Conservation (phyloP, 495 filamentous ascomycete genomes). For the Neurospora sp. region DNA sequence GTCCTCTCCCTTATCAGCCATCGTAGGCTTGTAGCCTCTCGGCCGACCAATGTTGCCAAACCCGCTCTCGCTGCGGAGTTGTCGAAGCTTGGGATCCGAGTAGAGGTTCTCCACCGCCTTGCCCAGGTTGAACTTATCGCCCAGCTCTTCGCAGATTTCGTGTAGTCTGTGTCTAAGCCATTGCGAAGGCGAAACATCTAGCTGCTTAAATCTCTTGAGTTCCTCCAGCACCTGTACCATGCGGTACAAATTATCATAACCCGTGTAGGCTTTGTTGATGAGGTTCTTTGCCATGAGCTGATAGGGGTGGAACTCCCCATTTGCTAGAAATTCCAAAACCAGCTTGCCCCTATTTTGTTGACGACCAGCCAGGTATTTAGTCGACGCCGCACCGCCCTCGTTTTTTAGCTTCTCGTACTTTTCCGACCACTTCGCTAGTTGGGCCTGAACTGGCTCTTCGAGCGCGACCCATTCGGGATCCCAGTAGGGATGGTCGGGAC, state of each 20-base stretch:
- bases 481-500: conserved; percentile 34
- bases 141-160: conserved; percentile 25
- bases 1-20: conserved; percentile 1
- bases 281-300: conserved; percentile 35
- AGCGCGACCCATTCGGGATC: conserved; percentile 32
- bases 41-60: conserved; percentile 39
- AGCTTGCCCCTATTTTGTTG: conserved; percentile 37
- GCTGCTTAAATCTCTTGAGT: conserved; percentile 30
- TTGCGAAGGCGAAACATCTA: conserved; percentile 34
- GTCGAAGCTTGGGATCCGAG: conserved; percentile 32
- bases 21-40: conserved; percentile 22
- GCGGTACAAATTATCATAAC: conserved; percentile 40
- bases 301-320: conserved; percentile 37
- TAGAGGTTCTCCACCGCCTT: conserved; percentile 32
- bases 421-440: conserved; percentile 27
- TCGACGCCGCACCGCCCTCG: conserved; percentile 16
- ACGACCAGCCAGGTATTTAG: conserved; percentile 33
- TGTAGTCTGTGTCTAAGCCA: conserved; percentile 40
- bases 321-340: conserved; percentile 31
- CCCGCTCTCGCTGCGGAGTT: conserved; percentile 31
- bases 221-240: conserved; percentile 36
- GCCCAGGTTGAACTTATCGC: conserved; percentile 32
- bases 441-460: conserved; percentile 19
- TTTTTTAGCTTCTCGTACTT: conserved; percentile 22
- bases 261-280: conserved; percentile 29